phyloP scores from a whole-genome alignment of 2,329 filamentous ascomycete genomes.

The Penicillium rolfsii region DNA sequence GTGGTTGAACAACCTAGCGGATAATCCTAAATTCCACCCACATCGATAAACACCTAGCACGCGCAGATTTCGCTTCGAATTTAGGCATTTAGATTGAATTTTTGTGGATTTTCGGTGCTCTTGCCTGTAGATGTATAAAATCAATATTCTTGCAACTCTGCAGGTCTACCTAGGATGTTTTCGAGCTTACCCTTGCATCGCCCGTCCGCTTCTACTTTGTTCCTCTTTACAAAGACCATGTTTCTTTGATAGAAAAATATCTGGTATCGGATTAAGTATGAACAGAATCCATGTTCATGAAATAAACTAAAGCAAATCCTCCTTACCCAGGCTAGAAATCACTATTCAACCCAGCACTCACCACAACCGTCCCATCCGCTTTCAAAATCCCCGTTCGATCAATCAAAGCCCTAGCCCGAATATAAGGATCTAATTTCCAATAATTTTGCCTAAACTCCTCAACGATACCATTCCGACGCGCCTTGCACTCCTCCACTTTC shows the following conservation, averaged over 20 bases:
- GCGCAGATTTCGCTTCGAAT: too few species aligned
- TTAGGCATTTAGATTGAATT: not conserved
- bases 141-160: not conserved
- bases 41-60: not conserved
- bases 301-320: not conserved
- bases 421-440: conserved; percentile 83
- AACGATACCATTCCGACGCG: conserved; percentile 63
- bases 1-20: conserved; percentile 7
- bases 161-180: not conserved
- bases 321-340: not conserved
- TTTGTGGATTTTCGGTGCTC: not conserved
- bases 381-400: conserved; percentile 75
- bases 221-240: not conserved
- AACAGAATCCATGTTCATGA: not conserved
- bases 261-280: too few species aligned
- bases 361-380: conserved; percentile 61
- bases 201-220: not conserved
- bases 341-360: not conserved
- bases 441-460: conserved; percentile 70
- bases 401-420: conserved; percentile 77
- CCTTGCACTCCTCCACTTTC: conserved; percentile 16
- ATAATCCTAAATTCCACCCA: not conserved
- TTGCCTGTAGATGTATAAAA: not conserved
- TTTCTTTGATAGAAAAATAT: not conserved
- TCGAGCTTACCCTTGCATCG: not conserved